These are phyloP conservation scores for Daucus carota DNA, from an alignment of 129 eudicot species.

Conservation along the genomic window DNA sequence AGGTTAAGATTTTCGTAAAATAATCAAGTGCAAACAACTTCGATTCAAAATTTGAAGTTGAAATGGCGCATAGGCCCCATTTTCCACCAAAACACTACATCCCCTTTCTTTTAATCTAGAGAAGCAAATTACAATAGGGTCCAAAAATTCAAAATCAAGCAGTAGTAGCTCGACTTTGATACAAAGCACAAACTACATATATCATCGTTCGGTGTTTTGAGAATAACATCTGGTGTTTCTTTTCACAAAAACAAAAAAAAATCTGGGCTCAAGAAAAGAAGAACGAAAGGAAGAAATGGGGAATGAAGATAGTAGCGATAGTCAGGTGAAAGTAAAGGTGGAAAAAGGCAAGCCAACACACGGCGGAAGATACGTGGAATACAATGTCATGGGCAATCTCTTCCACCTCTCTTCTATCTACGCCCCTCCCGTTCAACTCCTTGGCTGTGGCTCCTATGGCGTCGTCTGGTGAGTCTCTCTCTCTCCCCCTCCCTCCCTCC, in stretches of 20 bases:
- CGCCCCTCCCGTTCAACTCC: slow-evolving; percentile 60
- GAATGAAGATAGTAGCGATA: slow-evolving; percentile 16
- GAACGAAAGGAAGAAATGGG: not conserved
- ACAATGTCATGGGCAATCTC: slow-evolving; percentile 55
- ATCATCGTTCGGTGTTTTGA: too few species aligned
- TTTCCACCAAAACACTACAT: not conserved
- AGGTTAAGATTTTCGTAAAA: not conserved
- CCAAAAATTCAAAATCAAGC: not conserved
- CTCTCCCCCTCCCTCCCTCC: not conserved
- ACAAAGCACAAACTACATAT: too few species aligned
- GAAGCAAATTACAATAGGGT: not conserved
- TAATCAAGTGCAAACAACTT: not conserved
- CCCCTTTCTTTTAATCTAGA: not conserved
- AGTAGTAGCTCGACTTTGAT: too few species aligned
- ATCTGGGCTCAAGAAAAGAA: too few species aligned
- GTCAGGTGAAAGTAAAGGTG: slow-evolving; percentile 9
- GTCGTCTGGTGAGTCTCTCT: slow-evolving; percentile 46
- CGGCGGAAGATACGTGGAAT: slow-evolving; percentile 49
- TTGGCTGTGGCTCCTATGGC: slow-evolving; percentile 83
- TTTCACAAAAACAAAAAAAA: too few species aligned
- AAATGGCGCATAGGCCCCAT: slow-evolving; percentile 1
- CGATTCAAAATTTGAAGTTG: slow-evolving; percentile 7
- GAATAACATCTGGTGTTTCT: too few species aligned
- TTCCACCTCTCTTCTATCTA: slow-evolving; percentile 63
- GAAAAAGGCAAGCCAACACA: slow-evolving; percentile 43